Base-by-base conservation (phyloP, 257 asterid genomes). In the Knoxia roxburghii region DNA sequence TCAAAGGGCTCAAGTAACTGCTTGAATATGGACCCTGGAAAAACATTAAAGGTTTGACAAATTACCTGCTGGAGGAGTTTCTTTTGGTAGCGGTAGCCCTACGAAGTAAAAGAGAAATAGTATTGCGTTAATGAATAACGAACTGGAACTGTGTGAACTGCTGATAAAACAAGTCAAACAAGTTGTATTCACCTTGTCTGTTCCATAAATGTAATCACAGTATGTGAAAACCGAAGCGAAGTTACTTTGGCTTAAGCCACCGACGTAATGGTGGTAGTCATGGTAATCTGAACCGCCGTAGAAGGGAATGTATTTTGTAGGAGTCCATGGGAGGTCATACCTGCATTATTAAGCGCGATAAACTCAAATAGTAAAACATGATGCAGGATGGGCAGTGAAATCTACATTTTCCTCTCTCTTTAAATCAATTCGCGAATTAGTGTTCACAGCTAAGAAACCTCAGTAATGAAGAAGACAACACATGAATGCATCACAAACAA, bases 191-290 rank as follows among this genome's bases (percentile, higher is more conserved):
- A 87, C 99, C 97, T 94, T 94, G 80, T 94, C 97, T 32, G 99
- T 94, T 80, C 99, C 97, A 73, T 94, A 94, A 51, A 94, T 81
- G 79, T 80, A 94, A 79, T 94, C 99, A 14, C 99, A 94, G 50
- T 94, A 94, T 60, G 99, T 94, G 83, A 94, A 94, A 30, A 94
- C 99, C 24, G 99, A 90, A 65, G 99, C 96, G 73, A 94, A 94
- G 77, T 94, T 94, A 78, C 99, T 94, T 74, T 94, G 98, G 79
- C 99, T 94, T 76, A 76, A 86, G 64, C 96, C 96, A 50, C 99
- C 99, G 45, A 94, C 99, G 53, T 94, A 94, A 70, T 94, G 99
- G 75, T 94, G 99, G 84, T 90, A 94, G 80, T 94, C 99, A 65
- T 94, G 99, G 81, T 94, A 87, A 73, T 94, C 97, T 23, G 99